Evolutionary conservation across 2,329 filamentous ascomycete species (phyloP).

Genomic region (Cladobotryum protrusum): DNA sequence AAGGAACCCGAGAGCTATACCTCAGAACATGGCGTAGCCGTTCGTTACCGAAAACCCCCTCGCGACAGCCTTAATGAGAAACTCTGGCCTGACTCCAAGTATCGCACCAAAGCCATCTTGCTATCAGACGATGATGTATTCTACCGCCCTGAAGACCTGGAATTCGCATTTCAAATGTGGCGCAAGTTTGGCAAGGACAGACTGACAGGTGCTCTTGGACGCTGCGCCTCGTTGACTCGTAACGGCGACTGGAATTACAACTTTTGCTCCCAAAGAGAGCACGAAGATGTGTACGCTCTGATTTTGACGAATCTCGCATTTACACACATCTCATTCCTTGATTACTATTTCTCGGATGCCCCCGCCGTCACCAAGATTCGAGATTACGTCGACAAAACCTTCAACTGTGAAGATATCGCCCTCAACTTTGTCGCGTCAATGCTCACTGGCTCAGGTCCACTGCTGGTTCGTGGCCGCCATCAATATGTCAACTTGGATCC

Average conservation of each 20-base stretch:
- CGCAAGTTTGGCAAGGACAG: conserved; percentile 31
- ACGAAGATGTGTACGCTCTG: conserved; percentile 28
- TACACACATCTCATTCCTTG: conserved; percentile 31
- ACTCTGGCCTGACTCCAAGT: conserved; percentile 30
- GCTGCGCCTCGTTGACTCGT: conserved; percentile 24
- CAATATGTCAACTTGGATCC: conserved; percentile 28
- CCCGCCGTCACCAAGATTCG: conserved; percentile 26
- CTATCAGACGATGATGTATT: conserved; percentile 36
- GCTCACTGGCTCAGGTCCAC: conserved; percentile 28
- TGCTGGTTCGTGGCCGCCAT: conserved; percentile 28
- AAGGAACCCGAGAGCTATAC: conserved; percentile 22
- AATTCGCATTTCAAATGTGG: conserved; percentile 36
- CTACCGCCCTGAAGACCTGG: conserved; percentile 31
- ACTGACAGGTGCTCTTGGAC: conserved; percentile 30
- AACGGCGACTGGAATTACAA: conserved; percentile 26
- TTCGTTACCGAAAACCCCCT: conserved; percentile 28
- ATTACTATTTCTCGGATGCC: conserved; percentile 32
- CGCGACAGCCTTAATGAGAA: conserved; percentile 33
- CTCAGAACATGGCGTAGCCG: conserved; percentile 25
- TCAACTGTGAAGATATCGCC: conserved; percentile 38
- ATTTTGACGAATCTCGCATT: conserved; percentile 34
- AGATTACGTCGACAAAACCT: conserved; percentile 30
- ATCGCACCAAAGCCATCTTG: conserved; percentile 33
- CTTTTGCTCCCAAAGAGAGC: conserved; percentile 24
- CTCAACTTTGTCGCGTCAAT: conserved; percentile 31